A percentile compares a stretch with the other conserved stretches of the same genome.
phyloP scores from a whole-genome alignment of 2,329 filamentous ascomycete species.

The Rachicladosporium sp. region DNA sequence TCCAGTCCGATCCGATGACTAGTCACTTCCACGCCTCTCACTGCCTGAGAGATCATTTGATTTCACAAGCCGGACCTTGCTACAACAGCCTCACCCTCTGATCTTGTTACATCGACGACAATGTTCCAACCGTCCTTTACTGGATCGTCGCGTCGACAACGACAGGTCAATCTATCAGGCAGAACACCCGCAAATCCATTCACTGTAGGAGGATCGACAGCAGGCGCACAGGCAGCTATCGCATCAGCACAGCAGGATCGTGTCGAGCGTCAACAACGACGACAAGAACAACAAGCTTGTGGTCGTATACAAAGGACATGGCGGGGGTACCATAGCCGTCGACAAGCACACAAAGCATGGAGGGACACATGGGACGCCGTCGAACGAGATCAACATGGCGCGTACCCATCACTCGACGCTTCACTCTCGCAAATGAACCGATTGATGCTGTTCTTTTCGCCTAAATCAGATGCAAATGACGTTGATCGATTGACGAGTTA shows the following conservation, averaged over 20 bases:
- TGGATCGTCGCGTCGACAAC: constrained; percentile 68
- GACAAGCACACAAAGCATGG: constrained; percentile 43
- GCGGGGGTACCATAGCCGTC: constrained; percentile 61
- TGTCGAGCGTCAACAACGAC: constrained; percentile 64
- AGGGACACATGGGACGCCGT: constrained; percentile 51
- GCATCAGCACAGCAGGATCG: constrained; percentile 81
- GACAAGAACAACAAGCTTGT: constrained; percentile 62
- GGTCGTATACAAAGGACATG: constrained; percentile 66
- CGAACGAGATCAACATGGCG: constrained; percentile 16
- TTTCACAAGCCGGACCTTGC: too few relatives aligned
- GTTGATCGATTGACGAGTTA: constrained; percentile 28
- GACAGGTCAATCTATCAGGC: constrained; percentile 90
- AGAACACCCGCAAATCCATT: constrained; percentile 66
- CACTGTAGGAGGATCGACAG: constrained; percentile 41
- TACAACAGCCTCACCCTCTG: too few relatives aligned
- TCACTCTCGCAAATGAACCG: constrained; percentile 29
- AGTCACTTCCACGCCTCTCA: too few relatives aligned
- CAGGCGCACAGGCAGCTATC: constrained; percentile 59
- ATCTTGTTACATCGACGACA: too few relatives aligned
- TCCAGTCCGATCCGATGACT: too few relatives aligned
- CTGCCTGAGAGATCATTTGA: too few relatives aligned
- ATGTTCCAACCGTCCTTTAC: constrained; percentile 86
- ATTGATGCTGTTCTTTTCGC: constrained; percentile 32
- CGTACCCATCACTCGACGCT: constrained; percentile 27
- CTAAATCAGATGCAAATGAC: constrained; percentile 25